Evolutionary conservation across 164 flowering plant genomes (phyloP), one percentile per base, ranked within the genome.

Genomic region (Vitis rupestris): DNA sequence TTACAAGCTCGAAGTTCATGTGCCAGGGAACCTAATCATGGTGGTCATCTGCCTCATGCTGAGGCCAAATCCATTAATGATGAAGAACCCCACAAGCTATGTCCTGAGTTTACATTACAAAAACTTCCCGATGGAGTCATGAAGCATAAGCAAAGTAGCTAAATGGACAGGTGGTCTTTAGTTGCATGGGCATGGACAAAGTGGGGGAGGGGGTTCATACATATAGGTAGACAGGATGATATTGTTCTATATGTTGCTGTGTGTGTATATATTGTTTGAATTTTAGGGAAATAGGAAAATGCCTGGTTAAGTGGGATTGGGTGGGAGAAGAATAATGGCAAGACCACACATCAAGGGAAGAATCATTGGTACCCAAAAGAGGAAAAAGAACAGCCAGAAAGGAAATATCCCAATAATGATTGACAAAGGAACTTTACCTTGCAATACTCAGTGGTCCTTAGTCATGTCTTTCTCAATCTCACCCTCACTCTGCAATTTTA

Each of bases 301-400:
- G 9, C 29, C 9, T 56, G 27, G 17, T 10, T 61, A 37, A 70
- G 17, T 10, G 16, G 31, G 58, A 57, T 61, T 59, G 50, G 58
- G 69, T 73, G 74, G 66, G 72, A 63, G 64, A 64, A 67, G 75
- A 74, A 74, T 78, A 67, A 11, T 17, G 50, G 52, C 29, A 67
- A 44, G 61, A 53, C 51, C 49, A 60, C 63, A 70, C 47, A 67
- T 67, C 49, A 70, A 30, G 63, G 23, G 52, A 29, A 69, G 76
- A 65, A 66, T 54, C 52, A 30, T 19, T 10, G 10, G 37, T 13
- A 50, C 73, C 29, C 59, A 60, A 72, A 62, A 64, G 15, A 59
- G 77, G 65, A 61, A 74, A 73, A 30, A 27, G 23, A 7, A 10
- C 0, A 15, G 0, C 51, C 65, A 31, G 61, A 16, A 31, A 10